Evolutionary conservation across 163 green algal genomes (phyloP).

Genomic region (Scenedesmus sp.): DNA sequence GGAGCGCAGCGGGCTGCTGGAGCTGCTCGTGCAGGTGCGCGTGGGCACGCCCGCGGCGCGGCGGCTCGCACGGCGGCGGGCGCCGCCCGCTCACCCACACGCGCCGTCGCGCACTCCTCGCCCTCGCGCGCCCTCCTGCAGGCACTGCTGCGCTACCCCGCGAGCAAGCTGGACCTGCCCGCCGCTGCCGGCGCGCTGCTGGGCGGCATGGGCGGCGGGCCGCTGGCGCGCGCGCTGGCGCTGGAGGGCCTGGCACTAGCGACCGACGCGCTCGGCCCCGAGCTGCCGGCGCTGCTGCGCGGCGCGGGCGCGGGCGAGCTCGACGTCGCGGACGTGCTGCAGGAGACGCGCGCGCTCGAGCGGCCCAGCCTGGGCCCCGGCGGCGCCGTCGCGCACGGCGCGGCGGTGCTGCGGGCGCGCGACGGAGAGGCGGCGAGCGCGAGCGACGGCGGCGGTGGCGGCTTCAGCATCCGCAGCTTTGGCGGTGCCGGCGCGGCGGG

Average conservation of each 20-base stretch:
- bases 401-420: background rate
- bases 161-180: conserved; percentile 24
- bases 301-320: conserved; percentile 21
- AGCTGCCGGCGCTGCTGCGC: conserved; percentile 9
- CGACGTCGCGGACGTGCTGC: conserved; percentile 14
- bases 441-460: background rate
- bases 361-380: background rate
- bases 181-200: background rate
- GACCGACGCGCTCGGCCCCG: conserved; percentile 1
- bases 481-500: background rate
- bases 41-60: no score
- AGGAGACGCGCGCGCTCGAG: conserved; percentile 13
- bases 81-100: no score
- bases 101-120: no score
- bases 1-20: conserved; percentile 11
- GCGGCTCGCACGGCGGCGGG: no score
- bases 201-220: no score
- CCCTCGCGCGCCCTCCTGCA: conserved; percentile 9
- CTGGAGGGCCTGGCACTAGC: conserved; percentile 29
- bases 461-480: background rate
- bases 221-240: no score
- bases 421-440: background rate
- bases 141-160: conserved; percentile 7
- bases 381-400: background rate
- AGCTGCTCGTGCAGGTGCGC: conserved; percentile 24